Base-by-base conservation (phyloP, 2,329 filamentous ascomycete genomes). In the Penicillium sp. region DNA sequence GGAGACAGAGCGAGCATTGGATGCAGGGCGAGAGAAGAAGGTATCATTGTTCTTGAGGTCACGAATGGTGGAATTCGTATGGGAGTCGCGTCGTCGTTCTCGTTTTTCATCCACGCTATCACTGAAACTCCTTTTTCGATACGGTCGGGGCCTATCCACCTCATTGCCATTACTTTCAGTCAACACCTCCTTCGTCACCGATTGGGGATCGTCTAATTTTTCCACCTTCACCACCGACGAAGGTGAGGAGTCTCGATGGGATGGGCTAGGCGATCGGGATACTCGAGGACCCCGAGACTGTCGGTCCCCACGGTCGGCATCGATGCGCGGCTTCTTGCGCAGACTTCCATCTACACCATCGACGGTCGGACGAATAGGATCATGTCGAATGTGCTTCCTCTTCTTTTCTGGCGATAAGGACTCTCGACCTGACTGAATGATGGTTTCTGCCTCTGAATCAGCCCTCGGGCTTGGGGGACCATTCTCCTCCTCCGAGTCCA, bases 371-470 rank as follows among this genome's bases (percentile, higher is more conserved):
- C 66, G 68, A 61, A 67, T 66, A 47, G 67, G 67, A 50, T 74
- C 68, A 62, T 77, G 75, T 40, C 70, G 64, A 48, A 75, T 73
- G 52, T 69, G 68, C 53, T 73, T 75, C 54, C 72, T 72, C 63
- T 74, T 75, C 67, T 79, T 79, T 65, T 79, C 75, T 5, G 77
- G 76, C 6, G 77, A 77, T 51, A 77, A 58, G 28, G 73, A 74
- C 60, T 77, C 75, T 36, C 75, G 73, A 49, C 74, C 75, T 11
- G 75, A 79, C 61, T 79, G 76, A 52, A 79, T 79, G 54, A 79
- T 76, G 18, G 77, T 79, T 65, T 79, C 77, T 50, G 77, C 77
- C 67, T 79, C 77, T 40, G 77, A 79, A 63, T 79, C 77, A 45
- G 75, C 75, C 66, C 67, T 75, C 54, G 72, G 72, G 54, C 74